Percentiles rank a stretch among this genome's conserved stretches.
Evolutionary conservation across 768 basidiomycete species (phyloP).

Genomic region (Galerina sulciceps): DNA sequence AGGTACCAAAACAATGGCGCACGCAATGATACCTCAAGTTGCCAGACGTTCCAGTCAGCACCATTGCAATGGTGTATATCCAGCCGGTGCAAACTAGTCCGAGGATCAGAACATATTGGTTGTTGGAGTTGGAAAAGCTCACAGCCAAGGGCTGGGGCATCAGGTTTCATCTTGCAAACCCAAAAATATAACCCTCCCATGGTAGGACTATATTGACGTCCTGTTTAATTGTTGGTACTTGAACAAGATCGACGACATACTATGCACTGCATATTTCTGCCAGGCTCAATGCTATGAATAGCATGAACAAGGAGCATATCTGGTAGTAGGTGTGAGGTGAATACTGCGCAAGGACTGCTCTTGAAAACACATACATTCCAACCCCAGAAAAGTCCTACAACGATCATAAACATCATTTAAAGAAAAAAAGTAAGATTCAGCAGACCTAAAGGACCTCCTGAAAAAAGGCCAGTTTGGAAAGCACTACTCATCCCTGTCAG

Average conservation of each 20-base stretch:
- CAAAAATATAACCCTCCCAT: conserved; percentile 67
- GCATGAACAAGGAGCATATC: conserved; percentile 64
- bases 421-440: neutral
- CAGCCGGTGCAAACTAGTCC: conserved; percentile 50
- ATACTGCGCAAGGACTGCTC: no score
- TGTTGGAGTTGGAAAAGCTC: conserved; percentile 17
- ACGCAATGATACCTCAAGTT: conserved; percentile 49
- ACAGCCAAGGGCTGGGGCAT: conserved; percentile 57
- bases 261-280: conserved; percentile 65
- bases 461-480: conserved; percentile 62
- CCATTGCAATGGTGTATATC: conserved; percentile 65
- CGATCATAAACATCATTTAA: neutral
- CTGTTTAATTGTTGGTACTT: neutral
- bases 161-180: conserved; percentile 65
- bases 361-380: conserved; percentile 49
- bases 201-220: conserved; percentile 41
- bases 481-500: conserved; percentile 65
- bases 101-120: neutral
- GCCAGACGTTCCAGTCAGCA: conserved; percentile 62
- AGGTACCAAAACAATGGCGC: neutral
- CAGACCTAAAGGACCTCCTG: conserved; percentile 56
- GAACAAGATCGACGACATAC: conserved; percentile 31
- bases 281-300: conserved; percentile 57
- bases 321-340: conserved; percentile 40
- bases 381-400: conserved; percentile 55